Evolutionary conservation across 345 rosid species (phyloP).

Genomic region (Aurinia saxatilis): DNA sequence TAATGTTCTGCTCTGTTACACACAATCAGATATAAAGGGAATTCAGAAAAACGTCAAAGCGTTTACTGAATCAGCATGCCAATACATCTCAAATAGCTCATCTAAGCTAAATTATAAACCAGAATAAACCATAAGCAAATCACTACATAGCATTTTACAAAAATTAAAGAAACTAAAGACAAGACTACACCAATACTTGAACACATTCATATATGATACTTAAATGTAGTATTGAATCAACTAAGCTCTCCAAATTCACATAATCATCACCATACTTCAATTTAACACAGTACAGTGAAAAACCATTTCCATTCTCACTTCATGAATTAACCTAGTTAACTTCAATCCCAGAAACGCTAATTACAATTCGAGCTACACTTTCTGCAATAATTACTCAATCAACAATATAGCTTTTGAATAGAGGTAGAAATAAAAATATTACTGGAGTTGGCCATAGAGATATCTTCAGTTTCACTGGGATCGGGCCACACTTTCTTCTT

Average conservation of each 20-base stretch:
- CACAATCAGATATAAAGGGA: background rate
- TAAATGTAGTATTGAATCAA: too few species aligned
- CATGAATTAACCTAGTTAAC: background rate
- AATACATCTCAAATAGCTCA: background rate
- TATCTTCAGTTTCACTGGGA: constrained; percentile 54
- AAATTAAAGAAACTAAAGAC: background rate
- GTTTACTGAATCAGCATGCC: background rate
- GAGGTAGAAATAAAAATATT: background rate
- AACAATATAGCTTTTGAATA: background rate
- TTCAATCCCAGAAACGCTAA: background rate
- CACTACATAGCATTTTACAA: background rate
- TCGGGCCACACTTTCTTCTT: constrained; percentile 65
- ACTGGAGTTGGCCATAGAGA: constrained; percentile 81
- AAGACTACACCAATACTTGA: background rate
- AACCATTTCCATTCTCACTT: background rate
- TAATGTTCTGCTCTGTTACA: constrained; percentile 58
- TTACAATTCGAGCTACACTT: background rate
- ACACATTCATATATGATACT: too few species aligned
- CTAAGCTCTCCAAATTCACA: too few species aligned
- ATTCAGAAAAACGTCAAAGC: background rate
- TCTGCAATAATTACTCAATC: background rate
- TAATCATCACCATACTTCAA: too few species aligned
- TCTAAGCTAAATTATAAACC: background rate
- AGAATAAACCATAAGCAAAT: background rate
- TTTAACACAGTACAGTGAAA: background rate